phyloP scores from a whole-genome alignment of 2,329 filamentous ascomycete species.

The Sporothrix luriei region DNA sequence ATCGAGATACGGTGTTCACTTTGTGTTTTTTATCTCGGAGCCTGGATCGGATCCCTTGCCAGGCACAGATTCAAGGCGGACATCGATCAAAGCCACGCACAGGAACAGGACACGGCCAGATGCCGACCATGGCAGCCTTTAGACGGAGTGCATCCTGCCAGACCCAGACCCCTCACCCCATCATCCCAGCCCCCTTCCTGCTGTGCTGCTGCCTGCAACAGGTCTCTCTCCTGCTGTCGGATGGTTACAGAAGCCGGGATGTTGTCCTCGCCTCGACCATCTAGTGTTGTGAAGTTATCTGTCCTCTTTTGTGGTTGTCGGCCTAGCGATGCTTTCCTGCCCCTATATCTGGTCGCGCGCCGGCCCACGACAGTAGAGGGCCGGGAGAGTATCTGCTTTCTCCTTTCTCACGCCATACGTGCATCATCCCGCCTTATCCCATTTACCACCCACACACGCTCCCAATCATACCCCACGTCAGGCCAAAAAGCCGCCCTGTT shows the following conservation, averaged over 20 bases:
- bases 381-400: not conserved
- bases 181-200: conserved; percentile 6
- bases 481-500: conserved; percentile 1
- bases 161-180: conserved; percentile 12
- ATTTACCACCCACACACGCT: conserved; percentile 15
- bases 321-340: not conserved
- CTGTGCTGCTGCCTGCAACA: not conserved
- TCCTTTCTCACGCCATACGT: conserved; percentile 15
- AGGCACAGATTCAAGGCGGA: conserved; percentile 22
- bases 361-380: conserved; percentile 1
- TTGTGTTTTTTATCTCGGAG: conserved; percentile 28
- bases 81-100: not conserved
- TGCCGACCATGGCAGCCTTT: not conserved
- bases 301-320: conserved; percentile 20
- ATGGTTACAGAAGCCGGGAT: not conserved
- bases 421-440: conserved; percentile 17
- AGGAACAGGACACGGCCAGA: not conserved
- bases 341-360: conserved; percentile 20
- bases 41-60: conserved; percentile 29
- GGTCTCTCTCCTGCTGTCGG: conserved; percentile 12
- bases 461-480: conserved; percentile 18
- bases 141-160: conserved; percentile 11
- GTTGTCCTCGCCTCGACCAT: not conserved
- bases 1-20: conserved; percentile 24
- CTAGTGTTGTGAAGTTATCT: not conserved